Percentiles rank a stretch among this genome's conserved stretches.
These are phyloP conservation scores for Cyclotella sp. DNA, from an alignment of 108 stramenopile species.

Conservation along the genomic window DNA sequence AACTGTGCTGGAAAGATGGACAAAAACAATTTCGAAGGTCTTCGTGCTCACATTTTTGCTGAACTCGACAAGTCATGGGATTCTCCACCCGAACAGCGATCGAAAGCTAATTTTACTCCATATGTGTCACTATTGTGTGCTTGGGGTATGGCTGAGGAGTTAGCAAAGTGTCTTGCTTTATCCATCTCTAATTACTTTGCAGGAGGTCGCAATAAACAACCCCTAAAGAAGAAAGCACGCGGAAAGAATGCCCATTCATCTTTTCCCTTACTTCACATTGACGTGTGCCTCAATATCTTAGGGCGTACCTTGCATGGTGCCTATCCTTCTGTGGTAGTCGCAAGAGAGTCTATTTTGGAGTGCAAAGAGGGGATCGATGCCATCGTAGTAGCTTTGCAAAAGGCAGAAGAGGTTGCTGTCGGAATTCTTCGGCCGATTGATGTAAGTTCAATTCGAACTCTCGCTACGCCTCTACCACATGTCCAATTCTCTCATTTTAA, in stretches of 20 bases:
- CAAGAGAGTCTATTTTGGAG: constrained; percentile 30
- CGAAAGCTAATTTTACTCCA: constrained; percentile 47
- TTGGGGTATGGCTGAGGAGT: constrained; percentile 72
- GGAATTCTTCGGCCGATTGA: constrained; percentile 16
- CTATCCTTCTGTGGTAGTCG: constrained; percentile 20
- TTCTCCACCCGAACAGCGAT: constrained; percentile 22
- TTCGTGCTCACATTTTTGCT: constrained; percentile 53
- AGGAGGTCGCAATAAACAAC: constrained; percentile 20
- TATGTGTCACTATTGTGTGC: constrained; percentile 67
- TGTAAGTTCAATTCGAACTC: constrained; percentile 22
- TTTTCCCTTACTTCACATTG: constrained; percentile 45
- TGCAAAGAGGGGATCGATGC: constrained; percentile 25
- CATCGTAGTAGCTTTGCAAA: constrained; percentile 30
- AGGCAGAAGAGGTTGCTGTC: constrained; percentile 21
- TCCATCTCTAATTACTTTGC: constrained; percentile 56
- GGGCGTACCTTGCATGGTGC: constrained; percentile 38
- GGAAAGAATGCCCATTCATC: constrained; percentile 34
- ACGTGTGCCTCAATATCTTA: constrained; percentile 37
- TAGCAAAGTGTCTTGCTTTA: constrained; percentile 57
- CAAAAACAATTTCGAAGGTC: constrained; percentile 37
- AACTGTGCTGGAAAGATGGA: constrained; percentile 64
- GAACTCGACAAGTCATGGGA: constrained; percentile 22
- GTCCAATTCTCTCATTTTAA: not conserved
- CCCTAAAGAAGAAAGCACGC: constrained; percentile 1
- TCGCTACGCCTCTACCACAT: not conserved